Conservation (phyloP, 2,329 filamentous ascomycete species). For the Fusarium ramigenum region DNA sequence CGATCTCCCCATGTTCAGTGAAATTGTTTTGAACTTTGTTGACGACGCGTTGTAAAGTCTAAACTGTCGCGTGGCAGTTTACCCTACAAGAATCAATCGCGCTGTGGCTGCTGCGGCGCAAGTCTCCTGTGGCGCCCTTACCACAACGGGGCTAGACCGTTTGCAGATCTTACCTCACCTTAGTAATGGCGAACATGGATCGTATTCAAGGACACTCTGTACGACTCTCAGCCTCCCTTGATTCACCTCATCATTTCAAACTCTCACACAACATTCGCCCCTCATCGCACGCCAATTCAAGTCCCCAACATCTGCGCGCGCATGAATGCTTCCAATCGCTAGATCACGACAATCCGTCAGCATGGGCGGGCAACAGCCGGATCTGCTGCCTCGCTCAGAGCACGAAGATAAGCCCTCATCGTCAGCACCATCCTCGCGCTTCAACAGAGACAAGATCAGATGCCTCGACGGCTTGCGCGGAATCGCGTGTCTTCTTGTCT, state of each 20-base stretch:
- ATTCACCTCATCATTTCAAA: constrained; percentile 5
- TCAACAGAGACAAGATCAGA: constrained; percentile 48
- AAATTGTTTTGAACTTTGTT: background rate
- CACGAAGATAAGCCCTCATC: constrained; percentile 19
- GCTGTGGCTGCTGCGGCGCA: background rate
- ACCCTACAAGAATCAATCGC: background rate
- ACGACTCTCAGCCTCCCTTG: constrained; percentile 13
- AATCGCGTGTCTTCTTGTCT: constrained; percentile 53
- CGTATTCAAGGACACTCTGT: constrained; percentile 29
- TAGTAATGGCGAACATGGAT: constrained; percentile 15
- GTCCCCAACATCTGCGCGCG: background rate
- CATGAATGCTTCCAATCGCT: constrained; percentile 33
- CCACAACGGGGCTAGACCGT: background rate
- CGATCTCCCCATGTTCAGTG: accelerated
- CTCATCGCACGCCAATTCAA: background rate
- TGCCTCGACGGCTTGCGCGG: constrained; percentile 54
- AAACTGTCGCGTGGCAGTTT: background rate
- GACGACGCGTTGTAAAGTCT: background rate
- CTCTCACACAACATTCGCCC: background rate
- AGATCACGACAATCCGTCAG: constrained; percentile 28
- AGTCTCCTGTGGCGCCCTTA: background rate
- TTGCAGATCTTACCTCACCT: constrained; percentile 13
- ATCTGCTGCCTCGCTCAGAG: constrained; percentile 31
- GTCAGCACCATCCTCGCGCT: constrained; percentile 11
- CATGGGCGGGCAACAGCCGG: constrained; percentile 30